Evolutionary conservation across 1,284 basidiomycete species (phyloP).

Genomic region (Xanthoconium separans): DNA sequence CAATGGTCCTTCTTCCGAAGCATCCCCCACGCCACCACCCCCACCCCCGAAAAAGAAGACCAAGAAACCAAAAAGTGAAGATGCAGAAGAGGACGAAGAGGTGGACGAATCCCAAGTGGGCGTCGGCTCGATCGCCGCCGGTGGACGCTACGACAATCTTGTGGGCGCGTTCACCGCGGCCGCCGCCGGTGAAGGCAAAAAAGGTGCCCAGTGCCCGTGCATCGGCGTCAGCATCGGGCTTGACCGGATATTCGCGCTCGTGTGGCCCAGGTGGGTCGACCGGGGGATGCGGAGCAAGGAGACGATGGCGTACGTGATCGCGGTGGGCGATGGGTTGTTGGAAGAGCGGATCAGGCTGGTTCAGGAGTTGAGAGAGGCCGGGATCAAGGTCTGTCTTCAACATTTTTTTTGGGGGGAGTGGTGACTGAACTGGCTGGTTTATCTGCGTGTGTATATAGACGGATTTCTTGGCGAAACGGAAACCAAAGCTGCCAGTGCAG

Average conservation of each 20-base stretch:
- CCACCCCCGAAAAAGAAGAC: conserved; percentile 50
- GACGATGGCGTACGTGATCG: conserved; percentile 94
- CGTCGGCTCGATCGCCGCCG: conserved; percentile 96
- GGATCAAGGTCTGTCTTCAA: conserved; percentile 69
- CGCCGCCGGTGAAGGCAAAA: conserved; percentile 72
- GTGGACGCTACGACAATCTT: conserved; percentile 96
- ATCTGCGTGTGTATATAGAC: conserved; percentile 62
- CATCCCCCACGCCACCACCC: conserved; percentile 31
- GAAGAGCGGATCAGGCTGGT: conserved; percentile 85
- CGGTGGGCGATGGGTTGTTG: conserved; percentile 87
- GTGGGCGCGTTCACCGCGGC: conserved; percentile 91
- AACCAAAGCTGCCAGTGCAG: conserved; percentile 85
- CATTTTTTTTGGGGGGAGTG: background rate
- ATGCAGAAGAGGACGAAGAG: conserved; percentile 71
- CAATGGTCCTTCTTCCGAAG: conserved; percentile 46
- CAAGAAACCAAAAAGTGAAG: conserved; percentile 47
- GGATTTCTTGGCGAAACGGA: conserved; percentile 92
- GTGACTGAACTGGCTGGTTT: background rate
- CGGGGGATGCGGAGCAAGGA: conserved; percentile 83
- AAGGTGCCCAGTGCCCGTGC: conserved; percentile 75
- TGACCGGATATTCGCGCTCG: conserved; percentile 93
- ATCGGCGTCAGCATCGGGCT: conserved; percentile 94
- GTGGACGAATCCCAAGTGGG: conserved; percentile 92
- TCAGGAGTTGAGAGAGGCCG: conserved; percentile 81
- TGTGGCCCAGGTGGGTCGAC: conserved; percentile 85